A percentile compares a stretch with the other conserved stretches of the same genome.
Evolutionary conservation across 305 asterid genomes (phyloP).

Genomic region (Lippia alba): DNA sequence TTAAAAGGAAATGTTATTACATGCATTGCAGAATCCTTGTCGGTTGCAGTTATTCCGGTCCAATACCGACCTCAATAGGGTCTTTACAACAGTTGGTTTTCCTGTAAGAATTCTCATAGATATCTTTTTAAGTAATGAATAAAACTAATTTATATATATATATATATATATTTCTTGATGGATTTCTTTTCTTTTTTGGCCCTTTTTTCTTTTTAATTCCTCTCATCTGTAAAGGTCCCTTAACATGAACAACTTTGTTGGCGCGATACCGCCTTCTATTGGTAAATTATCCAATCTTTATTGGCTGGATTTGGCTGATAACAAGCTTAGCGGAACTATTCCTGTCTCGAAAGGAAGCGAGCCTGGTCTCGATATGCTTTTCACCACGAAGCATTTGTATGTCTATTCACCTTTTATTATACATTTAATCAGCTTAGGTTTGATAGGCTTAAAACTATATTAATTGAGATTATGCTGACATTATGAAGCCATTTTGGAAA

Average conservation of each 20-base stretch:
- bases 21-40: conserved; percentile 60
- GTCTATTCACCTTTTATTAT: conserved; percentile 15
- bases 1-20: conserved; percentile 10
- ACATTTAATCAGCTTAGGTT: conserved; percentile 10
- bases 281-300: conserved; percentile 58
- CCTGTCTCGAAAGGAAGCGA: conserved; percentile 68
- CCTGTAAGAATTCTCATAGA: conserved; percentile 60
- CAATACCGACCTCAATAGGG: conserved; percentile 74
- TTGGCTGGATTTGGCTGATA: conserved; percentile 90
- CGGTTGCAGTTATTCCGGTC: conserved; percentile 81
- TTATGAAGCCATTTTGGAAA: conserved; percentile 81
- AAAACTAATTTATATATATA: no score
- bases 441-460: not conserved
- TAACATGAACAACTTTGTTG: conserved; percentile 69
- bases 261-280: conserved; percentile 66
- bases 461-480: conserved; percentile 9
- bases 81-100: conserved; percentile 53
- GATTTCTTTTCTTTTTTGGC: conserved; percentile 10
- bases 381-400: conserved; percentile 76
- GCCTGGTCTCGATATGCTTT: conserved; percentile 89
- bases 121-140: not conserved
- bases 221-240: conserved; percentile 57
- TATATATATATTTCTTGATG: not conserved
- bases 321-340: conserved; percentile 69
- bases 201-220: not conserved